Conservation (phyloP, 1,284 basidiomycete species). For the Hymenochaete sp. region DNA sequence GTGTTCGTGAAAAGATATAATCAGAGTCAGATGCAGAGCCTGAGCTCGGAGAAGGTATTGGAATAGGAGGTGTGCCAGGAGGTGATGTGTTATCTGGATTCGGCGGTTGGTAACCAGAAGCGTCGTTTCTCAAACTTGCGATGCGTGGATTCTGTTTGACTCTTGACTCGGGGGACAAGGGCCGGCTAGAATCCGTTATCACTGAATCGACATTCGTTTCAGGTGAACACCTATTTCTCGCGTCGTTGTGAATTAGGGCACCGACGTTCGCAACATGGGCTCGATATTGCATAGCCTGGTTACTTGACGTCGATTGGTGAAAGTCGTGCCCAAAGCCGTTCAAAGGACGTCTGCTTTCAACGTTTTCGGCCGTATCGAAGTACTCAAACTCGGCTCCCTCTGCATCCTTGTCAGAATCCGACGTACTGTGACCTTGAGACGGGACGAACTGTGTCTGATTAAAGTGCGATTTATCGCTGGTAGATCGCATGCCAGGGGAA, state of each 20-base stretch:
- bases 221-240: too few relatives aligned
- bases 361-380: conserved; percentile 32
- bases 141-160: conserved; percentile 15
- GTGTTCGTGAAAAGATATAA: conserved; percentile 6
- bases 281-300: too few relatives aligned
- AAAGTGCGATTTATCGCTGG: too few relatives aligned
- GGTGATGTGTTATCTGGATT: conserved; percentile 4
- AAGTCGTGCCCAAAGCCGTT: too few relatives aligned
- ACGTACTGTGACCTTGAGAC: conserved; percentile 20
- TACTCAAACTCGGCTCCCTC: conserved; percentile 55
- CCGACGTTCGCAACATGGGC: too few relatives aligned
- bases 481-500: too few relatives aligned
- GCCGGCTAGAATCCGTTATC: too few relatives aligned
- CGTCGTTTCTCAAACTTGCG: conserved; percentile 9
- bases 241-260: neutral
- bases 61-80: conserved; percentile 9
- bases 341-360: too few relatives aligned
- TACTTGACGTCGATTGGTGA: too few relatives aligned
- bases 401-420: conserved; percentile 30
- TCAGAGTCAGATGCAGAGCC: conserved; percentile 9
- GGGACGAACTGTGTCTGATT: conserved; percentile 10
- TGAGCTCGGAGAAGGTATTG: conserved; percentile 14
- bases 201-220: too few relatives aligned
- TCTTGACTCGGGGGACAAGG: conserved; percentile 11
- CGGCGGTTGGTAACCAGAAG: neutral